A percentile compares a stretch with the other conserved stretches of the same genome.
phyloP scores from a whole-genome alignment of 106 monocot species.

The Apostasia ramifera region DNA sequence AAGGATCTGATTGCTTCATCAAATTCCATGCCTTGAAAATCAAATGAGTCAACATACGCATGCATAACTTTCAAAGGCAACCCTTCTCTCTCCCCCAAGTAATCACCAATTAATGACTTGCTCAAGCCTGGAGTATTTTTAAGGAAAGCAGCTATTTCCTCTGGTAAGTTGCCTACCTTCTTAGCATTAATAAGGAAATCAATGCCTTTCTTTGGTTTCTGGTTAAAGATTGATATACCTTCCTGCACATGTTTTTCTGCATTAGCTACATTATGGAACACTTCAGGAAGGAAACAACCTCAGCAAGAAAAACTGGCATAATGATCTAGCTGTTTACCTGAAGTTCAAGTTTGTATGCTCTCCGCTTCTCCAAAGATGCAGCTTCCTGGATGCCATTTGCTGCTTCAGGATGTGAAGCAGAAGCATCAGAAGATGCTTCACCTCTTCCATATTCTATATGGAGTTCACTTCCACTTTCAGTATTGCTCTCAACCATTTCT shows the following conservation, averaged over 20 bases:
- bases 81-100: constrained; percentile 91
- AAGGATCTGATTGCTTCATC: constrained; percentile 83
- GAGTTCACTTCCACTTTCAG: constrained; percentile 42
- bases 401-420: constrained; percentile 51
- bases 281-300: not conserved
- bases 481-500: constrained; percentile 34
- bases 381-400: constrained; percentile 58
- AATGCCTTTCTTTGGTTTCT: constrained; percentile 84
- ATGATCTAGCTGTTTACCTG: constrained; percentile 39
- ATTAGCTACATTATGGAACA: not conserved
- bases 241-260: constrained; percentile 34
- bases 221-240: constrained; percentile 89
- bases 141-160: constrained; percentile 77
- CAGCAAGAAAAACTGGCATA: not conserved
- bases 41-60: constrained; percentile 95
- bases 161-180: constrained; percentile 80
- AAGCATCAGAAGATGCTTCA: constrained; percentile 47
- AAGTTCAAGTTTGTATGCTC: constrained; percentile 91
- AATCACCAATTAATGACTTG: constrained; percentile 83
- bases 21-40: constrained; percentile 87
- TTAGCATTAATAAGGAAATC: constrained; percentile 75
- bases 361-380: constrained; percentile 72
- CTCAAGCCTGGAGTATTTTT: constrained; percentile 70
- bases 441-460: constrained; percentile 34
- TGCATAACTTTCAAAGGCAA: constrained; percentile 86